Evolutionary conservation across 2,329 filamentous ascomycete genomes (phyloP), one percentile per base, ranked within the genome.

Genomic region (Penicillium sp.): DNA sequence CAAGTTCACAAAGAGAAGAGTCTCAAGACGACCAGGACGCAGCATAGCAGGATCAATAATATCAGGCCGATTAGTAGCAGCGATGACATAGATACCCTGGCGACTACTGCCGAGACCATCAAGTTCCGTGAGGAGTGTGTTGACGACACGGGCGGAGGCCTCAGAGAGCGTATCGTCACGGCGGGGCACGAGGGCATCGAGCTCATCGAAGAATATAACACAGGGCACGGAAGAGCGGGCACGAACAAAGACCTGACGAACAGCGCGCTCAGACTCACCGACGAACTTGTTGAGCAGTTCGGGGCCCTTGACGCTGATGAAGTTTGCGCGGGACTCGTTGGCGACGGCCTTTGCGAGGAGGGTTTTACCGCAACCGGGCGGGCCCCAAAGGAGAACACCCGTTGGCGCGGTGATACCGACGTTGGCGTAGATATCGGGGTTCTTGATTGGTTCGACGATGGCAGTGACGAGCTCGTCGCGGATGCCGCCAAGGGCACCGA

Each of bases 221-320:
- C 93, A 97, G 0, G 94, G 94, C 0, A 92, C 84, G 8, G 89
- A 93, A 0, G 89, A 89, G 50, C 92, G 85, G 0, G 94, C 94
- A 16, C 93, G 88, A 62, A 87, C 85, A 75, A 99, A 99, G 0
- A 97, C 89, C 72, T 96, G 91, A 23, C 94, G 87, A 1, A 99
- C 89, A 0, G 92, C 91, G 11, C 93, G 88, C 76, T 99, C 94
- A 7, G 91, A 95, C 75, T 99, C 94, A 64, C 94, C 94, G 10
- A 99, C 92, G 72, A 93, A 99, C 76, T 97, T 99, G 80, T 97
- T 97, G 45, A 99, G 83, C 10, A 99, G 81, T 72, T 99, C 94
- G 0, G 94, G 94, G 0, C 94, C 94, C 75, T 97, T 97, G 76
- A 99, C 91, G 51, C 91, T 92, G 75, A 99, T 99, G 79, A 99